Conservation (phyloP, 306 rosid genomes). For the Betula pendula region DNA sequence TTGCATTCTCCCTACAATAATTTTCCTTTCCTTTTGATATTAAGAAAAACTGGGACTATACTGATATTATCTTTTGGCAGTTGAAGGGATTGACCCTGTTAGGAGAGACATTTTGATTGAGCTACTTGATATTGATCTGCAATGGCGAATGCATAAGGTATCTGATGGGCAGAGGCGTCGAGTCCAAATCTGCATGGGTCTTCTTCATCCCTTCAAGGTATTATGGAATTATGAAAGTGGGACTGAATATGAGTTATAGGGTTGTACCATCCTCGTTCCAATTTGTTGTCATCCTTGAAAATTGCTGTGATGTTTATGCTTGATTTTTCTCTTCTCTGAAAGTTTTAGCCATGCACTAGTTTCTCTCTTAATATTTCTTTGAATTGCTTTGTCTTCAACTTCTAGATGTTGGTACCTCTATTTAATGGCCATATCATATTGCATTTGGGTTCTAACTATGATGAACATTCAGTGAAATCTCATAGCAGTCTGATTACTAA, state of each 20-base stretch:
- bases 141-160: slow-evolving; percentile 97
- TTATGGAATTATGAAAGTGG: not conserved
- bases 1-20: slow-evolving; percentile 1
- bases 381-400: not conserved
- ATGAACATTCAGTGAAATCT: not conserved
- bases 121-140: slow-evolving; percentile 84
- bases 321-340: not conserved
- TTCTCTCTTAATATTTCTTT: not conserved
- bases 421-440: not conserved
- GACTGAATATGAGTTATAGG: not conserved
- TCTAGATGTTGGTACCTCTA: not conserved
- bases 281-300: not conserved
- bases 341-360: not conserved
- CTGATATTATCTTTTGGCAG: slow-evolving; percentile 45
- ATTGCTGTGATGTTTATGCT: not conserved
- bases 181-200: slow-evolving; percentile 97
- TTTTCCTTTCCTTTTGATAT: slow-evolving; percentile 21
- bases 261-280: not conserved
- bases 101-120: slow-evolving; percentile 87
- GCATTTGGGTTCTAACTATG: not conserved
- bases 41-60: slow-evolving; percentile 7
- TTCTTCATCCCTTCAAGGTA: slow-evolving; percentile 95
- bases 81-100: slow-evolving; percentile 80
- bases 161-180: slow-evolving; percentile 97
- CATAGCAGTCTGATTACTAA: not conserved